Evolutionary conservation across 106 monocot genomes (phyloP), one percentile per base, ranked within the genome.

Genomic region (Dactylorhiza incarnata): DNA sequence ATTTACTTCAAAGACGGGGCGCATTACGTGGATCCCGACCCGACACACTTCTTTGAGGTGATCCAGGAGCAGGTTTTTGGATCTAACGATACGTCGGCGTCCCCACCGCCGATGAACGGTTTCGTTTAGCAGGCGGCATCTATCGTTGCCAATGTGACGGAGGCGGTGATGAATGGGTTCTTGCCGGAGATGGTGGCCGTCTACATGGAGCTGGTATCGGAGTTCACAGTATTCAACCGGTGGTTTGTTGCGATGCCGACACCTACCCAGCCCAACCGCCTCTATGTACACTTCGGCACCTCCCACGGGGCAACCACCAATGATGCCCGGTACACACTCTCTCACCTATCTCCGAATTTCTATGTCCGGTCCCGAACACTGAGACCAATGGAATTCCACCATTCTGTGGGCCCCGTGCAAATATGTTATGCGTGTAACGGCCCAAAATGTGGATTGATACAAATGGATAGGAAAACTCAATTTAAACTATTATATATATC

Each of bases 1-100:
- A n/a, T n/a, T n/a, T n/a, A n/a, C n/a, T n/a, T n/a, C n/a, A n/a
- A n/a, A n/a, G n/a, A n/a, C n/a, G n/a, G n/a, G n/a, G n/a, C n/a
- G n/a, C n/a, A n/a, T n/a, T n/a, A n/a, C n/a, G n/a, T n/a, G n/a
- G 83, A 81, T 65, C 77, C 87, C 7, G 87, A 83, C 48, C 87
- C 83, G 15, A 81, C 83, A 51, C 94, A 94, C 82, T 94, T 91
- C 43, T 94, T 89, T 79, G 88, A 94, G 84, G 94, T 86, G 22
- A 94, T 94, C 75, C 73, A 90, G n/a, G 86, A 94, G 79, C 94
- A 94, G 84, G 73, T 94, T 11, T 94, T 90, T 76, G 94, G 94
- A 5, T 90, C 94, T 24, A 69, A 88, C 29, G 83, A 86, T 75
- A 77, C 86, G 66, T 82, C 86, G 14, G 74, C 75, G 45, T 12